phyloP scores from a whole-genome alignment of 1,284 basidiomycete genomes.

The Papiliotrema flavescens region DNA sequence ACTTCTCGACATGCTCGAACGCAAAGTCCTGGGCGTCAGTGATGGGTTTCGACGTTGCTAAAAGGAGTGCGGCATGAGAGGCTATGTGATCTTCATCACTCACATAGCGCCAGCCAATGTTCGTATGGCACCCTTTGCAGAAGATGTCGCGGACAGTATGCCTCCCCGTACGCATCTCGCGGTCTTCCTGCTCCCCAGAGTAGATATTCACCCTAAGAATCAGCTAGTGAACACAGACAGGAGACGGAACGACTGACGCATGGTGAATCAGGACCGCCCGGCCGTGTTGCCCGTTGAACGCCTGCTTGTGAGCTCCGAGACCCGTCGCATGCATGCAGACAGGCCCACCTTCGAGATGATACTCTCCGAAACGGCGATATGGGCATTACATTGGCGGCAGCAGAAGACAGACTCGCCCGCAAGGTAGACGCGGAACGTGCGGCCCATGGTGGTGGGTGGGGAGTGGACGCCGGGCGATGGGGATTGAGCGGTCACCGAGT shows the following conservation, averaged over 20 bases:
- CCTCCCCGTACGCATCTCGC: conserved; percentile 93
- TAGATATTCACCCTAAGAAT: conserved; percentile 73
- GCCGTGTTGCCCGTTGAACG: conserved; percentile 92
- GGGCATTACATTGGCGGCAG: conserved; percentile 85
- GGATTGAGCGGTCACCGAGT: neutral
- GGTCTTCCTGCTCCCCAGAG: conserved; percentile 81
- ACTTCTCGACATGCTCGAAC: conserved; percentile 84
- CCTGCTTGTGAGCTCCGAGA: conserved; percentile 51
- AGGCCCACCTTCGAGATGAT: conserved; percentile 80
- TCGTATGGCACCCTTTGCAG: conserved; percentile 80
- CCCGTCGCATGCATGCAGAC: neutral
- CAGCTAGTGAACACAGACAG: neutral
- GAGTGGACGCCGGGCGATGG: neutral
- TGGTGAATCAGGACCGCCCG: conserved; percentile 87
- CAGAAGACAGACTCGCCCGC: conserved; percentile 84
- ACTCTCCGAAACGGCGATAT: conserved; percentile 85
- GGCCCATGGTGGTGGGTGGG: conserved; percentile 32
- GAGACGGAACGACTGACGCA: conserved; percentile 61
- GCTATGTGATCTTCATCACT: conserved; percentile 49
- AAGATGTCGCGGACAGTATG: conserved; percentile 94
- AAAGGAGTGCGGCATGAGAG: no score
- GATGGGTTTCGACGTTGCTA: neutral
- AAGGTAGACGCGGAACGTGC: conserved; percentile 68
- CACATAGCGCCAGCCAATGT: conserved; percentile 97
- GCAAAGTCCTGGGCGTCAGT: conserved; percentile 69